These are phyloP conservation scores for Poa annua DNA, from an alignment of 176 grass and related monocot genomes.

Conservation along the genomic window DNA sequence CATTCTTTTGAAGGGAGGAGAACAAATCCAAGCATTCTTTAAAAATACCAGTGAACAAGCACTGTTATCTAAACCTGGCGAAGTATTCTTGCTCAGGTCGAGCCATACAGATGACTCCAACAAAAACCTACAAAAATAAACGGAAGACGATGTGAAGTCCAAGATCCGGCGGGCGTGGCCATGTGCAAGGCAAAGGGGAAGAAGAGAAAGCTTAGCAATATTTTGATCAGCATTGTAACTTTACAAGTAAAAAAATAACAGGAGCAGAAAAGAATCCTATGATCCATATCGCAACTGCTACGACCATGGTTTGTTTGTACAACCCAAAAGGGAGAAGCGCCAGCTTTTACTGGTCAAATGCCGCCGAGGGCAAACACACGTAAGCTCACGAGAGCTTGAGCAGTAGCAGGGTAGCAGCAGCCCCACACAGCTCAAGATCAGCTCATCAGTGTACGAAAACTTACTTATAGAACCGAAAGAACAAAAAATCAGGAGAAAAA, in stretches of 20 bases:
- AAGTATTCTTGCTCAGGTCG: constrained; percentile 18
- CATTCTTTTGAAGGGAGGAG: background rate
- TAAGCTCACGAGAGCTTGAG: constrained; percentile 38
- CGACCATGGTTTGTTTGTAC: constrained; percentile 42
- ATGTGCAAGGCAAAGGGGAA: background rate
- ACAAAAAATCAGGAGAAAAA: background rate
- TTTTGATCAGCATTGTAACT: background rate
- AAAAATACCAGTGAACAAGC: no score
- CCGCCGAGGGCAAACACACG: constrained; percentile 17
- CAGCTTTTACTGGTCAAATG: constrained; percentile 56
- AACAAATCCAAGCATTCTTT: no score
- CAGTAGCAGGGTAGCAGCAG: constrained; percentile 10
- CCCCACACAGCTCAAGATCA: constrained; percentile 42
- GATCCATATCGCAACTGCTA: constrained; percentile 37
- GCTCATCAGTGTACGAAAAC: background rate
- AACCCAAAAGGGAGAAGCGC: constrained; percentile 29
- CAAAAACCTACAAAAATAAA: background rate
- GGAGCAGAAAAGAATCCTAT: constrained; percentile 2
- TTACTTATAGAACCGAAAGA: background rate
- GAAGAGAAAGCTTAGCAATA: constrained; percentile 22
- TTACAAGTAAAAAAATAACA: background rate
- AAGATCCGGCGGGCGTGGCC: constrained; percentile 39
- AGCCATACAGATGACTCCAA: constrained; percentile 8
- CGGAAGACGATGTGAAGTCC: background rate
- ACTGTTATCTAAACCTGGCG: background rate